phyloP scores from a whole-genome alignment of 2,329 filamentous ascomycete genomes.

The Penicillium sp. region DNA sequence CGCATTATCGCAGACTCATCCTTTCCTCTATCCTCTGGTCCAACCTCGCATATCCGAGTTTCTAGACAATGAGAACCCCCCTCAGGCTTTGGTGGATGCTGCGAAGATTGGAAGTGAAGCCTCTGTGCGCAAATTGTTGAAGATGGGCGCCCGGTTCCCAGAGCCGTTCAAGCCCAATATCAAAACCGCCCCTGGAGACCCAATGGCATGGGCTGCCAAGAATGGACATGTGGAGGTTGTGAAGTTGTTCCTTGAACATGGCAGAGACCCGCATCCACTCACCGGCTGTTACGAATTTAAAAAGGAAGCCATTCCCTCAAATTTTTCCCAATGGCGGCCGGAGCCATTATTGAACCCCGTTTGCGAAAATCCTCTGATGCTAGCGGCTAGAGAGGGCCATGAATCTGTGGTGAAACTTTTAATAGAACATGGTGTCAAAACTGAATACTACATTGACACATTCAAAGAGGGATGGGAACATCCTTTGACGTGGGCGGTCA shows the following conservation, averaged over 20 bases:
- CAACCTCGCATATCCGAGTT: not conserved
- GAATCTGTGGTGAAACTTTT: not conserved
- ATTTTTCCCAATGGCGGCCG: too few species aligned
- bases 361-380: not conserved
- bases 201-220: not conserved
- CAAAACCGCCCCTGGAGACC: not conserved
- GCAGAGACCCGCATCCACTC: not conserved
- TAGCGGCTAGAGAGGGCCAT: not conserved
- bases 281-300: not conserved
- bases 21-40: not conserved
- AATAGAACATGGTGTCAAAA: not conserved
- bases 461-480: not conserved
- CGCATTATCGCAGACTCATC: not conserved
- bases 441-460: not conserved
- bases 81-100: not conserved
- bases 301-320: not conserved
- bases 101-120: not conserved
- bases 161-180: not conserved
- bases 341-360: not conserved
- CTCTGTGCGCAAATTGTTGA: not conserved
- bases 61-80: not conserved
- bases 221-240: not conserved
- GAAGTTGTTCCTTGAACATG: not conserved
- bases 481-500: not conserved
- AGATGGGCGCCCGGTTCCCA: not conserved